These are phyloP conservation scores for Cardamine chenopodiifolia DNA, from an alignment of 345 rosid genomes.

Conservation along the genomic window DNA sequence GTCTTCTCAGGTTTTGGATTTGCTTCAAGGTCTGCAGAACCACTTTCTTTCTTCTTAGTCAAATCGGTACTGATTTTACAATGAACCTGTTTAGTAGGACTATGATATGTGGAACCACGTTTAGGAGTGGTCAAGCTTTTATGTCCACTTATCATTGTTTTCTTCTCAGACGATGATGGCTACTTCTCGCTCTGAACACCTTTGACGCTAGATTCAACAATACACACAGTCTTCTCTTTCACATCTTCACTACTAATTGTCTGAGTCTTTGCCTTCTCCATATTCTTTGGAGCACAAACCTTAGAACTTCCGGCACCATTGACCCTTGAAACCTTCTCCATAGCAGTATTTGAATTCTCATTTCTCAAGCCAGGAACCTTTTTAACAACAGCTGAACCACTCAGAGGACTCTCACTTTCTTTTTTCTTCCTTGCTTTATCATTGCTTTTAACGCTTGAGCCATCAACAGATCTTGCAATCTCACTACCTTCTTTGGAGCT, in stretches of 20 bases:
- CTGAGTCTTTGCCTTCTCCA: constrained; percentile 30
- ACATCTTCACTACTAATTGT: constrained; percentile 32
- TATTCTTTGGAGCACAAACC: constrained; percentile 29
- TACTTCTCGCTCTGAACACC: constrained; percentile 13
- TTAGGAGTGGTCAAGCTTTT: constrained; percentile 19
- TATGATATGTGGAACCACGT: constrained; percentile 13
- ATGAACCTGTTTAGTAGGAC: constrained; percentile 20
- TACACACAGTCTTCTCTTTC: constrained; percentile 52
- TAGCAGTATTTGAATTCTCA: constrained; percentile 1
- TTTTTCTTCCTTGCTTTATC: constrained; percentile 29
- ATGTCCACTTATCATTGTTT: constrained; percentile 32
- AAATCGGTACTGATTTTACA: constrained; percentile 26
- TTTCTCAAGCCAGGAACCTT: constrained; percentile 30
- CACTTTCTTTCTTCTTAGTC: constrained; percentile 30
- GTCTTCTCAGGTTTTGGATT: constrained; percentile 26
- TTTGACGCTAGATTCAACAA: constrained; percentile 45
- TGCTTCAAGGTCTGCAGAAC: constrained; percentile 5
- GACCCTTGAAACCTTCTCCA: constrained; percentile 33
- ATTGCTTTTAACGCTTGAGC: constrained; percentile 35
- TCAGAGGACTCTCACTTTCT: constrained; percentile 23
- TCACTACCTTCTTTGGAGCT: constrained; percentile 10
- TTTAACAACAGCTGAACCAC: constrained; percentile 31
- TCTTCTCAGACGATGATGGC: constrained; percentile 26
- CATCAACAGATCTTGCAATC: constrained; percentile 22
- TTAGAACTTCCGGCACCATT: constrained; percentile 24